A percentile compares a stretch with the other conserved stretches of the same genome.
Conservation (phyloP, 2,329 filamentous ascomycete genomes). For the Penicillium sp. region DNA sequence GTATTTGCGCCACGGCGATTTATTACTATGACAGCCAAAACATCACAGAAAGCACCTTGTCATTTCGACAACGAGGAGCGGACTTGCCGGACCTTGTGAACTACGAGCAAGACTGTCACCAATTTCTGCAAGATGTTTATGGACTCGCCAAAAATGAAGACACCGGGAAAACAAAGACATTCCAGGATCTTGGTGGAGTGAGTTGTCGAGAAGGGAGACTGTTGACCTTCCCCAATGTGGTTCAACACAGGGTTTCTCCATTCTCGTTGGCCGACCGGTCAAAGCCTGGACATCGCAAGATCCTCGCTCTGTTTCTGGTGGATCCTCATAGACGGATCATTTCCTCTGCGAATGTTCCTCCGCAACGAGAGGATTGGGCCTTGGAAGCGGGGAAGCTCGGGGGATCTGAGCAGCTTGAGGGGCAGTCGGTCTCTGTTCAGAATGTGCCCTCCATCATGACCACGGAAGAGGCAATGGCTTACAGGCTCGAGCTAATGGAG, state of each 20-base stretch:
- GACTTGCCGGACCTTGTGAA: slow-evolving; percentile 28
- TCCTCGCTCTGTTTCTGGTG: slow-evolving; percentile 29
- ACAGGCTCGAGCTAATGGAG: slow-evolving; percentile 43
- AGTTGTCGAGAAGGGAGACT: slow-evolving; percentile 19
- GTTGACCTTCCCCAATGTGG: slow-evolving; percentile 20
- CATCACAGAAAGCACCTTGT: slow-evolving; percentile 56
- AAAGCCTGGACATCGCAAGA: slow-evolving; percentile 27
- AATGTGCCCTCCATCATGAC: slow-evolving; percentile 28
- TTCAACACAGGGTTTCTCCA: slow-evolving; percentile 25
- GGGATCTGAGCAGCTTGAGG: not conserved
- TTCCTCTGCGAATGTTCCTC: slow-evolving; percentile 28
- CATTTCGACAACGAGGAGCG: slow-evolving; percentile 39
- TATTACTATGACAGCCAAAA: slow-evolving; percentile 68
- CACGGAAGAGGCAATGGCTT: slow-evolving; percentile 40
- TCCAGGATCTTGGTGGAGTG: slow-evolving; percentile 19
- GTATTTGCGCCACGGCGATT: slow-evolving; percentile 63
- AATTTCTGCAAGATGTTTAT: slow-evolving; percentile 16
- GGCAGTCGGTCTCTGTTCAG: slow-evolving; percentile 10
- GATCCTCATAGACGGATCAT: slow-evolving; percentile 27
- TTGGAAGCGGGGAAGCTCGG: slow-evolving; percentile 15
- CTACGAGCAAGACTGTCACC: slow-evolving; percentile 10
- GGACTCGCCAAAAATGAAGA: slow-evolving; percentile 19
- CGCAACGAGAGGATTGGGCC: slow-evolving; percentile 44
- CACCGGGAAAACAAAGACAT: slow-evolving; percentile 5
- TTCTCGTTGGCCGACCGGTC: slow-evolving; percentile 23